These are phyloP conservation scores for Patellaria atrata DNA, from an alignment of 495 filamentous ascomycete genomes.

Conservation along the genomic window DNA sequence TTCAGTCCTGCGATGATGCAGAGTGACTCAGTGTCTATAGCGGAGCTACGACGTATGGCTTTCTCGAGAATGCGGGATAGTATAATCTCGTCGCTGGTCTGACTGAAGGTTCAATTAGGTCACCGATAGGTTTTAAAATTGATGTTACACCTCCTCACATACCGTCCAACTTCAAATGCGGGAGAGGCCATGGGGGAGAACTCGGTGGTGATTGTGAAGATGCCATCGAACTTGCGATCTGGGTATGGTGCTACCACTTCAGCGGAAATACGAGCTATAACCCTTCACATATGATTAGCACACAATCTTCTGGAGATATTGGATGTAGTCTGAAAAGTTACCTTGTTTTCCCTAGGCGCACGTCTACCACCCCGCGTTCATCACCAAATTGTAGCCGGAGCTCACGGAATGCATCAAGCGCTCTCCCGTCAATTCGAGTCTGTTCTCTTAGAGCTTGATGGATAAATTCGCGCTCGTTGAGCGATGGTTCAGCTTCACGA, in stretches of 20 bases:
- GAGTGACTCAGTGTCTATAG: constrained; percentile 86
- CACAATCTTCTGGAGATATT: not conserved
- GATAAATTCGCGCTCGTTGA: constrained; percentile 31
- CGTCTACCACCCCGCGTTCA: constrained; percentile 82
- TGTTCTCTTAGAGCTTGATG: constrained; percentile 42
- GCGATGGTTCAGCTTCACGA: constrained; percentile 51
- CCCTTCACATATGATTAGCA: constrained; percentile 34
- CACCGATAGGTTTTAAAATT: no score
- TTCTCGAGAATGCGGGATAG: constrained; percentile 83
- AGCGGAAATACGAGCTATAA: constrained; percentile 73
- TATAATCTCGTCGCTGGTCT: constrained; percentile 45
- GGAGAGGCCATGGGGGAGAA: constrained; percentile 86
- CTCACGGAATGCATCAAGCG: constrained; percentile 60
- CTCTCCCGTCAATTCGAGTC: constrained; percentile 68
- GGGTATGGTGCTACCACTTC: constrained; percentile 70
- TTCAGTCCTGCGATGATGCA: constrained; percentile 83
- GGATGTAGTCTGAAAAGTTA: constrained; percentile 23
- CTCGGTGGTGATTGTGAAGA: constrained; percentile 83
- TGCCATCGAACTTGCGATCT: constrained; percentile 85
- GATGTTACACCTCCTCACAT: no score
- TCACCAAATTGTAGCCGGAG: constrained; percentile 72
- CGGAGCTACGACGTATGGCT: constrained; percentile 77
- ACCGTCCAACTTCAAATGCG: constrained; percentile 74
- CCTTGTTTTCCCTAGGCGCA: constrained; percentile 83
- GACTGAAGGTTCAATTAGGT: constrained; percentile 16